Evolutionary conservation across 2,329 filamentous ascomycete species (phyloP).

Genomic region (Clonostachys chloroleuca): DNA sequence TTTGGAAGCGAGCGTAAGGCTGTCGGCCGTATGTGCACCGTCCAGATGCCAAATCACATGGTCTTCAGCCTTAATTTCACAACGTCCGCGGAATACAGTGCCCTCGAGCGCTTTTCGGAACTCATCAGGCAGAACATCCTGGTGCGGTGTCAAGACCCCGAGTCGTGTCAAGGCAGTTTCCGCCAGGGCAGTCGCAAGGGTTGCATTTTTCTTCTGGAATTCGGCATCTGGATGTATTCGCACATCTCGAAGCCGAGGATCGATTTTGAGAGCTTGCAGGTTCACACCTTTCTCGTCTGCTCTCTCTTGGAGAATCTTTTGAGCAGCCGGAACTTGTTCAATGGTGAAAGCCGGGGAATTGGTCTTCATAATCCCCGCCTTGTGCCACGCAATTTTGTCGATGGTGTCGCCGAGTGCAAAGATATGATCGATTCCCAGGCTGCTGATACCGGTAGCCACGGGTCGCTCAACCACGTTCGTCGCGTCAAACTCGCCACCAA

Average conservation of each 20-base stretch:
- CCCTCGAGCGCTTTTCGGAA: slow-evolving; percentile 71
- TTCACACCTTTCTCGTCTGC: slow-evolving; percentile 47
- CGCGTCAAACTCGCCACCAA: slow-evolving; percentile 65
- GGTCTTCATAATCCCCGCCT: slow-evolving; percentile 65
- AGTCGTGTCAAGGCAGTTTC: slow-evolving; percentile 42
- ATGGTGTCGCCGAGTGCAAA: slow-evolving; percentile 57
- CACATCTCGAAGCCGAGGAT: slow-evolving; percentile 39
- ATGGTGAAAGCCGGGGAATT: slow-evolving; percentile 55
- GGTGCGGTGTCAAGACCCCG: slow-evolving; percentile 19
- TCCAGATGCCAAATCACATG: slow-evolving; percentile 80
- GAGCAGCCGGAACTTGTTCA: slow-evolving; percentile 40
- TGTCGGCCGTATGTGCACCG: slow-evolving; percentile 89
- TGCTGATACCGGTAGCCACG: slow-evolving; percentile 55
- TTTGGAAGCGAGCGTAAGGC: slow-evolving; percentile 72
- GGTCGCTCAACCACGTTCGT: slow-evolving; percentile 62
- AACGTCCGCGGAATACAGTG: slow-evolving; percentile 76
- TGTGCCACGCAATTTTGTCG: slow-evolving; percentile 69
- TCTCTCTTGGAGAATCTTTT: slow-evolving; percentile 39
- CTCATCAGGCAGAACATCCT: slow-evolving; percentile 46
- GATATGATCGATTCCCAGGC: slow-evolving; percentile 67
- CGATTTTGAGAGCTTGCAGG: slow-evolving; percentile 38
- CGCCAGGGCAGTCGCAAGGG: slow-evolving; percentile 46
- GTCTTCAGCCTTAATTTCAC: slow-evolving; percentile 54
- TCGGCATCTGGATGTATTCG: slow-evolving; percentile 44
- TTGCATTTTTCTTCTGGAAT: slow-evolving; percentile 58